A percentile compares a stretch with the other conserved stretches of the same genome.
Conservation (phyloP, 129 eudicot genomes). For the Flaveria brownii region DNA sequence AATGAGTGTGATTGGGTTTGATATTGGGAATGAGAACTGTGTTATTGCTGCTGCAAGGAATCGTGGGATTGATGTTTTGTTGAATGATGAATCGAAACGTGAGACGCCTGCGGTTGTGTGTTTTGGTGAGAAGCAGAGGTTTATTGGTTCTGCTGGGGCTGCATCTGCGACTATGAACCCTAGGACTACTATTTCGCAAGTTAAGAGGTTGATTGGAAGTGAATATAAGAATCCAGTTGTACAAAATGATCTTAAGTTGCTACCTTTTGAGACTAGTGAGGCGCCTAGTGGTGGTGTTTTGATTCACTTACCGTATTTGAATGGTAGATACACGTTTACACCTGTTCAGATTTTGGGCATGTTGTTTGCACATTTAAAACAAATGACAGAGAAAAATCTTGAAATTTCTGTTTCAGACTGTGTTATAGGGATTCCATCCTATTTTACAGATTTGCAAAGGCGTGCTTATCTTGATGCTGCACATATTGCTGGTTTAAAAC, state of each 20-base stretch:
- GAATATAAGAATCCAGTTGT: conserved; percentile 47
- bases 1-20: conserved; percentile 96
- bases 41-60: conserved; percentile 75
- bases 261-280: conserved; percentile 77
- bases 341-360: conserved; percentile 91
- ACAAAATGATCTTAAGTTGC: conserved; percentile 62
- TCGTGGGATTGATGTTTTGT: conserved; percentile 77
- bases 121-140: conserved; percentile 96
- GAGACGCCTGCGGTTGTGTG: conserved; percentile 90
- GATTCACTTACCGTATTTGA: conserved; percentile 69
- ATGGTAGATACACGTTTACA: conserved; percentile 50
- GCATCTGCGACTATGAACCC: conserved; percentile 95
- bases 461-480: conserved; percentile 90
- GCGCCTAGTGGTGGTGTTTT: conserved; percentile 79
- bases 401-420: conserved; percentile 55
- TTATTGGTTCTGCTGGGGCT: conserved; percentile 90
- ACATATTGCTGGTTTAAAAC: conserved; percentile 70
- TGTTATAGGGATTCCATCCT: conserved; percentile 90
- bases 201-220: conserved; percentile 82
- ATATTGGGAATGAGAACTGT: conserved; percentile 90
- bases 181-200: conserved; percentile 79
- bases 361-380: conserved; percentile 83
- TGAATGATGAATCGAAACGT: conserved; percentile 87
- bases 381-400: conserved; percentile 73
- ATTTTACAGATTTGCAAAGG: conserved; percentile 83